A percentile compares a stretch with the other conserved stretches of the same genome.
phyloP scores from a whole-genome alignment of 371 early-diverging fungal genomes.

The Apophysomyces sp. region DNA sequence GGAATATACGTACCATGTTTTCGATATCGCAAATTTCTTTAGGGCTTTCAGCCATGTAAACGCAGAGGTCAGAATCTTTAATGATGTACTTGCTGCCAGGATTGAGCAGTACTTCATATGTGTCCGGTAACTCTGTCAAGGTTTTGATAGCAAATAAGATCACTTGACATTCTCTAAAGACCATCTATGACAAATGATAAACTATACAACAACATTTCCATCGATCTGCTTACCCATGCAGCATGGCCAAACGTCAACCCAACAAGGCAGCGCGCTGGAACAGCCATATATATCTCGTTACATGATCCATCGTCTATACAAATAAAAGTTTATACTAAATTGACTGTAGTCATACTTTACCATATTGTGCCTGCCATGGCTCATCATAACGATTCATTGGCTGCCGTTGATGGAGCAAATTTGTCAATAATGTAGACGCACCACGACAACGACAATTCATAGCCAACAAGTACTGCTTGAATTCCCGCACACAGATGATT shows the following conservation, averaged over 20 bases:
- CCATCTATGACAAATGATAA: constrained; percentile 26
- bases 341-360: too few relatives aligned
- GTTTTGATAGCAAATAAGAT: constrained; percentile 65
- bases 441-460: constrained; percentile 71
- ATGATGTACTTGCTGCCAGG: constrained; percentile 62
- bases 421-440: constrained; percentile 65
- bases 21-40: constrained; percentile 51
- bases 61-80: constrained; percentile 49
- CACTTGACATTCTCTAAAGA: constrained; percentile 72
- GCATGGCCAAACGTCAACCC: constrained; percentile 60
- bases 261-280: constrained; percentile 55
- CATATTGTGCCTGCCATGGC: constrained; percentile 79
- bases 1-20: constrained; percentile 31
- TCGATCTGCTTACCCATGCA: constrained; percentile 43
- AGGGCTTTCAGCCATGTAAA: constrained; percentile 66
- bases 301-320: constrained; percentile 61
- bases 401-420: constrained; percentile 64
- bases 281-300: constrained; percentile 69
- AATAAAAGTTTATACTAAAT: neutral
- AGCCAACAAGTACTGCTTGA: constrained; percentile 71
- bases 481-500: constrained; percentile 68
- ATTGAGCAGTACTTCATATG: constrained; percentile 57
- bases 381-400: constrained; percentile 60
- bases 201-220: neutral
- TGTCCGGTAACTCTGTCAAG: constrained; percentile 22